Conservation (phyloP, 106 monocot species). For the Dioscorea zingiberensis region DNA sequence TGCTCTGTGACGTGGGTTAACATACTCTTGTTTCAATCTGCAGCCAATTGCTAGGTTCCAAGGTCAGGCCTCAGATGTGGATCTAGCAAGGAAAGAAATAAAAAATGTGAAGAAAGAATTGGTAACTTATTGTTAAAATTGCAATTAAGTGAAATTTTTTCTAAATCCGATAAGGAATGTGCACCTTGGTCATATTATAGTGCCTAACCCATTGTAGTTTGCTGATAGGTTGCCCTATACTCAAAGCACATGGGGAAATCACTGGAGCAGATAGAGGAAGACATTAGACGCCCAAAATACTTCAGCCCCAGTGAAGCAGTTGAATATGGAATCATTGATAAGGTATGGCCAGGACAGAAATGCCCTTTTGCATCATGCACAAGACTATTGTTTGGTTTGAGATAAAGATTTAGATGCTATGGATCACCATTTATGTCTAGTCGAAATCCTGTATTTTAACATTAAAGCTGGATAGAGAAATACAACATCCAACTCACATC, state of each 20-base stretch:
- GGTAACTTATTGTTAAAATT: slow-evolving; percentile 33
- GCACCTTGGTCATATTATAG: too few relatives aligned
- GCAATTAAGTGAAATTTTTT: neutral
- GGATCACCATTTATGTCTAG: too few relatives aligned
- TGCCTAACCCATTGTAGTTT: neutral
- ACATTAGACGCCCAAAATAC: slow-evolving; percentile 91
- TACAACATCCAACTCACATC: too few relatives aligned
- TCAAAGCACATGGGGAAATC: slow-evolving; percentile 77
- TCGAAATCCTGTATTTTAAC: too few relatives aligned
- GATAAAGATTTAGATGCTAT: too few relatives aligned
- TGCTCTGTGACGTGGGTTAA: neutral
- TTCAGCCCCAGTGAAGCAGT: slow-evolving; percentile 94
- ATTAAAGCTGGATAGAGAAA: too few relatives aligned
- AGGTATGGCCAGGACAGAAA: slow-evolving; percentile 29
- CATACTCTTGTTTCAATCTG: slow-evolving; percentile 11
- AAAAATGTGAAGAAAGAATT: slow-evolving; percentile 78
- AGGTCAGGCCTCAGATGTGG: slow-evolving; percentile 84
- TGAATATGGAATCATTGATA: slow-evolving; percentile 96
- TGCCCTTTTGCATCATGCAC: neutral
- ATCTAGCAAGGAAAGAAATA: slow-evolving; percentile 86
- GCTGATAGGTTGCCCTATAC: slow-evolving; percentile 65
- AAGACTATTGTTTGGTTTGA: neutral
- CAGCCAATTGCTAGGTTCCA: slow-evolving; percentile 94
- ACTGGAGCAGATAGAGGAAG: slow-evolving; percentile 77
- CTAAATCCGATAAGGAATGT: neutral